These are phyloP conservation scores for Zea luxurians DNA, from an alignment of 176 grass and related monocot species.

Conservation along the genomic window DNA sequence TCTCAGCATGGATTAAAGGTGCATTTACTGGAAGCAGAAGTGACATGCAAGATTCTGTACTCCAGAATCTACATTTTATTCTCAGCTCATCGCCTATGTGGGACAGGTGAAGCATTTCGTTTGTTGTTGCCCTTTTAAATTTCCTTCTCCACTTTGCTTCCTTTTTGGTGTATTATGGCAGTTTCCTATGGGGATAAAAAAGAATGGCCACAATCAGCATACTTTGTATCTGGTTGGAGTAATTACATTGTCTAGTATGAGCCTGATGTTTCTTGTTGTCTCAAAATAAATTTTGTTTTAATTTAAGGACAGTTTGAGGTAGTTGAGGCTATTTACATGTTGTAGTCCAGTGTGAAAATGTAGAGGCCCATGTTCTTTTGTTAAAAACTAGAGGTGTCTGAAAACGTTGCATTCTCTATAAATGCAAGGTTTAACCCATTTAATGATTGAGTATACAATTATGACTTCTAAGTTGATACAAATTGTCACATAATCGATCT, in stretches of 20 bases:
- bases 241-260: not conserved
- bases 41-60: conserved; percentile 56
- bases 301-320: not conserved
- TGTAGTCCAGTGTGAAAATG: conserved; percentile 7
- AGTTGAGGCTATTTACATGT: not conserved
- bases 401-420: no score
- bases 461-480: no score
- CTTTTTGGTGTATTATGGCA: not conserved
- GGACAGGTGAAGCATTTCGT: conserved; percentile 62
- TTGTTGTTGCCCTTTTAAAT: not conserved
- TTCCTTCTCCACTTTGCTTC: not conserved
- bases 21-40: conserved; percentile 68
- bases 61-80: conserved; percentile 75
- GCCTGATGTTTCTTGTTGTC: not conserved
- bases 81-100: conserved; percentile 91
- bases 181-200: not conserved
- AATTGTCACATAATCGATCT: no score
- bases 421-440: no score
- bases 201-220: not conserved
- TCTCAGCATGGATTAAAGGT: conserved; percentile 89
- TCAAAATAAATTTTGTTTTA: not conserved
- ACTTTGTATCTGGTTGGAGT: not conserved
- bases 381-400: no score
- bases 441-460: no score
- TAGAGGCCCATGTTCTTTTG: not conserved